phyloP scores from a whole-genome alignment of 257 asterid species.

The Galeopsis tetrahit region DNA sequence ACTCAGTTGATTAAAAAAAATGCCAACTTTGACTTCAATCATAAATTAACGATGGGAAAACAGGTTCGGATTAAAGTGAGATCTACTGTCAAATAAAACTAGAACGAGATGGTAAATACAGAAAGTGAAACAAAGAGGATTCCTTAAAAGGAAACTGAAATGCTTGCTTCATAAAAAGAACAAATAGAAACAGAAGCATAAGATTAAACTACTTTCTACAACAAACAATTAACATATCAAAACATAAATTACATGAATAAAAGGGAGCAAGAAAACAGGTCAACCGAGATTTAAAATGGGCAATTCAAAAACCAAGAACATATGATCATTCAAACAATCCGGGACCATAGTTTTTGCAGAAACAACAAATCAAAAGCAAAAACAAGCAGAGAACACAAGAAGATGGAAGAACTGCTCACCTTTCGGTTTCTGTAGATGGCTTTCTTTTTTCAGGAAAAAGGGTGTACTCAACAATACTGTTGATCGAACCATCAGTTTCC shows the following conservation, averaged over 20 bases:
- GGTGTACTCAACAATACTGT: conserved; percentile 79
- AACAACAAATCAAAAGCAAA: not conserved
- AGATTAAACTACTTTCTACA: not conserved
- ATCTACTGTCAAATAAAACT: conserved; percentile 16
- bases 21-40: not conserved
- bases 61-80: conserved; percentile 17
- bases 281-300: not conserved
- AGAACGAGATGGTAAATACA: not conserved
- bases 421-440: conserved; percentile 60
- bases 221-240: conserved; percentile 5
- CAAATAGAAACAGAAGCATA: not conserved
- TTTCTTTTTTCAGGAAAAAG: conserved; percentile 79
- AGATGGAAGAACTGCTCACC: conserved; percentile 51
- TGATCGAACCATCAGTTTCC: conserved; percentile 82
- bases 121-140: not conserved
- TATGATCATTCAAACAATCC: not conserved
- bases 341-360: not conserved
- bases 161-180: not conserved
- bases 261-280: not conserved
- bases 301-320: not conserved
- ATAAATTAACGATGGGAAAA: not conserved
- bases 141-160: not conserved
- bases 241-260: not conserved
- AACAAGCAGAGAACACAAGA: conserved; percentile 3
- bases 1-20: no score